Evolutionary conservation across 2,329 filamentous ascomycete species (phyloP), one percentile per base, ranked within the genome.

Genomic region (Colletotrichum plurivorum): DNA sequence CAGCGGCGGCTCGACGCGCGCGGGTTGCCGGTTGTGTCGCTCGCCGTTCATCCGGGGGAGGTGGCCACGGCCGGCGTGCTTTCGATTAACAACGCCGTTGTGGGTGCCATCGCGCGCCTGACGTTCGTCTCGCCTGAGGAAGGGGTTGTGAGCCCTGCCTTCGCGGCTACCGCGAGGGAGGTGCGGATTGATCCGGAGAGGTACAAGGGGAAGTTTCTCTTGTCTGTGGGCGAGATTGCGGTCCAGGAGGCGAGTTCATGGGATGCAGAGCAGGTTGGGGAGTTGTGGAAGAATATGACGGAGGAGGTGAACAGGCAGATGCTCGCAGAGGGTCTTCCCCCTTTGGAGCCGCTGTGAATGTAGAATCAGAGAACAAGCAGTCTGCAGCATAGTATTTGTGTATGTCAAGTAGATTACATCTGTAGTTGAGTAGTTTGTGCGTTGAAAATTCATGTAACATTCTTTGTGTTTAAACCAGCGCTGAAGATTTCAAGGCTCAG

Each of bases 1-100:
- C 73, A 75, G 41, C 43, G 43, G 3, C 22, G 41, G 6, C 49
- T 74, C 3, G 72, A 74, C 16, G 48, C 52, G 12, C 31, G 61
- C n/a, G 56, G 52, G 0, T 16, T 71, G 0, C 52, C 69, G 2
- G 71, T 75, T 45, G 2, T 71, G 1, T 72, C 71, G 0, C 15
- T 73, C n/a, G 48, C 68, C 5, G 36, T 75, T 0, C 63, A 75
- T 45, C 74, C 74, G 1, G 74, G 74, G 2, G 69, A 63, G n/a
- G 69, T 72, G 0, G 56, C 55, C 5, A 71, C 67, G 2, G 68
- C 63, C 2, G 68, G 65, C 1, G 20, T 71, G 3, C 25, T 48
- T 27, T 49, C 63, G 1, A n/a, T 72, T 3, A 70, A 67, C 0
- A 53, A 43, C 7, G 18, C 18, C 1, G 16, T 70, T 20, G 39